These are phyloP conservation scores for Candida pseudofarinosa DNA, from an alignment of 805 yeast species.

Conservation along the genomic window DNA sequence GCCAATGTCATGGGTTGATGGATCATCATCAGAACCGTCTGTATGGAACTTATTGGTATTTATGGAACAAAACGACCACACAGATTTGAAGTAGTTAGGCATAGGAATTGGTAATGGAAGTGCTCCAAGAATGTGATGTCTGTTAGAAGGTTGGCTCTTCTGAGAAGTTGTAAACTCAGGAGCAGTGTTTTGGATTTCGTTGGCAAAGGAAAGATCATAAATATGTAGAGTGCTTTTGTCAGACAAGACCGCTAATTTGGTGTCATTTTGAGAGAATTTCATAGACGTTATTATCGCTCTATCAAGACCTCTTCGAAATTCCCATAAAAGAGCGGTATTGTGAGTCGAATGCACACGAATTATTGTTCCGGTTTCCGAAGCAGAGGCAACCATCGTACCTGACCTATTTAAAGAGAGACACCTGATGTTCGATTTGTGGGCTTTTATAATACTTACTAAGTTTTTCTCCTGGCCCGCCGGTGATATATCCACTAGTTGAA, in stretches of 20 bases:
- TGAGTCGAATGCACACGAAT: conserved; percentile 68
- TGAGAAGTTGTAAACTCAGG: conserved; percentile 8
- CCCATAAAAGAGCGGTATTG: conserved; percentile 68
- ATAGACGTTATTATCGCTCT: conserved; percentile 77
- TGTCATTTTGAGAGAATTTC: conserved; percentile 75
- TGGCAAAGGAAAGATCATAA: conserved; percentile 45
- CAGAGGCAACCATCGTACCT: conserved; percentile 73
- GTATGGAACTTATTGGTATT: conserved; percentile 45
- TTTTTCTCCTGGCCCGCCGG: conserved; percentile 61
- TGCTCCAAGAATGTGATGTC: conserved; percentile 62
- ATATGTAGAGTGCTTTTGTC: conserved; percentile 90
- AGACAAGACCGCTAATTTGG: conserved; percentile 76
- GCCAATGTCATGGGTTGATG: conserved; percentile 27
- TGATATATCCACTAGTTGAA: conserved; percentile 73
- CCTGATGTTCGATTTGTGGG: conserved; percentile 66
- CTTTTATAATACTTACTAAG: conserved; percentile 65
- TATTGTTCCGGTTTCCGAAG: conserved; percentile 78
- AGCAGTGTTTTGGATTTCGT: not conserved
- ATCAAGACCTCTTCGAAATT: conserved; percentile 88
- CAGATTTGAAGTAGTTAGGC: conserved; percentile 67
- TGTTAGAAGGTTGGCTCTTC: conserved; percentile 30
- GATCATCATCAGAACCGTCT: conserved; percentile 10
- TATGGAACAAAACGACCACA: conserved; percentile 83
- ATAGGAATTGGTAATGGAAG: conserved; percentile 60
- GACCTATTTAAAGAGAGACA: conserved; percentile 59